Base-by-base conservation (phyloP, 768 basidiomycete species). In the Trametes sanguinea region DNA sequence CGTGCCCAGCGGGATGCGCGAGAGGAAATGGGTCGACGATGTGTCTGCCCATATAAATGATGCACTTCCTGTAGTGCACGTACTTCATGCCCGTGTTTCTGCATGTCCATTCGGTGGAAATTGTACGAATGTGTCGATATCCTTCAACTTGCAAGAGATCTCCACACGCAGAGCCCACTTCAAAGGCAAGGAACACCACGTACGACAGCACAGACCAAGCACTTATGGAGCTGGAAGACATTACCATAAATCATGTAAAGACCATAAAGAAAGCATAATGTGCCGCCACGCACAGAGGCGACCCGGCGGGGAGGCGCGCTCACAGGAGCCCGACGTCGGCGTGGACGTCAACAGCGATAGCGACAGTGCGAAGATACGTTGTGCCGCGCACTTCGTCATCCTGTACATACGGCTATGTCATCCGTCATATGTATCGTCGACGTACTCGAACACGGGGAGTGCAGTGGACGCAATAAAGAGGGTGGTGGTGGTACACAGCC, bases 401-500 rank as follows among this genome's bases (percentile, higher is more conserved):
- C 35, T 37, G 42, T 16, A 43, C 14, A 55, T 57, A 62, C 37
- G 55, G 55, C 61, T 62, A 62, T 55, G 48, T 45, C 44, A 47
- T 57, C 56, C 51, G 53, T 35, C 56, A 53, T 51, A 48, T 57
- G 53, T 14, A 53, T 54, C 60, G 52, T 43, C 42, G n/a, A 52
- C 22, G 40, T 50, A 55, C 42, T 50, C 55, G 44, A 46, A 57
- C 54, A 62, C 37, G 42, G 32, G 54, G 35, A 37, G 27, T 37
- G n/a, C 43, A 39, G 50, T n/a, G 43, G 46, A 50, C 54, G 58
- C 58, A 52, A 64, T 57, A 60, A 64, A 60, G 59, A 60, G 59
- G 54, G 55, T 64, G 60, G 51, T 64, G 35, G 50, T 64, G 14
- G 11, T n/a, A 64, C 63, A 64, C 7, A 44, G 63, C 58, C 58